Evolutionary conservation across 768 basidiomycete species (phyloP).

Genomic region (Hydnomerulius pinastri): DNA sequence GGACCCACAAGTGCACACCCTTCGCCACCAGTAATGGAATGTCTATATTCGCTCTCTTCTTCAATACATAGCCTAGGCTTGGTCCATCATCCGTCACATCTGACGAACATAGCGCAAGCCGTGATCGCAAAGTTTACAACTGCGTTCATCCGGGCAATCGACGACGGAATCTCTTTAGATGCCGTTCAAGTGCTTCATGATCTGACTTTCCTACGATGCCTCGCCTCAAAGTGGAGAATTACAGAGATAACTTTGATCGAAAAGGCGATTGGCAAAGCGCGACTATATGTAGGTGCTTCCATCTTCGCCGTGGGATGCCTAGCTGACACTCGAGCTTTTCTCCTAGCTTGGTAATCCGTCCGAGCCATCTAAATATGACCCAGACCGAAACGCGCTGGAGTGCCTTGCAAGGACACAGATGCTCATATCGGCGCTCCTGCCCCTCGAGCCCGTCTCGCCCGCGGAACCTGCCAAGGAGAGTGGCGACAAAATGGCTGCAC

Average conservation of each 20-base stretch:
- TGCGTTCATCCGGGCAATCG: conserved; percentile 33
- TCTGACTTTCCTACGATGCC: conserved; percentile 48
- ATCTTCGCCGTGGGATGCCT: background rate
- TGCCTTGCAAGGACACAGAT: conserved; percentile 60
- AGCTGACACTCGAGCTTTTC: conserved; percentile 3
- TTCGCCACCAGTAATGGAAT: conserved; percentile 55
- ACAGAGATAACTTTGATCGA: conserved; percentile 23
- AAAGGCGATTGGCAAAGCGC: conserved; percentile 25
- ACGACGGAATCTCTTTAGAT: conserved; percentile 30
- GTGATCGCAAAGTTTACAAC: conserved; percentile 40
- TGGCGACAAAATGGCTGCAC: conserved; percentile 40
- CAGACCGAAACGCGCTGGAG: conserved; percentile 38
- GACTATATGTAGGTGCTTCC: conserved; percentile 27
- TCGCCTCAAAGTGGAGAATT: conserved; percentile 36
- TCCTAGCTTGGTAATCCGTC: conserved; percentile 16
- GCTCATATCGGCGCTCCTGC: conserved; percentile 60
- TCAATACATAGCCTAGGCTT: conserved; percentile 59
- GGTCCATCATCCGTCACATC: conserved; percentile 38
- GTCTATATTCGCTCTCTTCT: conserved; percentile 54
- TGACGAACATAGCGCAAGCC: conserved; percentile 38
- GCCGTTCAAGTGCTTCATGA: conserved; percentile 43
- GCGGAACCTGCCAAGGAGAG: conserved; percentile 24
- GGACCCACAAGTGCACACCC: conserved; percentile 37
- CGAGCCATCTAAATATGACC: conserved; percentile 14
- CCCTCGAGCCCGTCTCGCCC: conserved; percentile 29